Percentiles rank a stretch among this genome's conserved stretches.
Conservation (phyloP, 1,284 basidiomycete species). For the Apiotrichum siamense region DNA sequence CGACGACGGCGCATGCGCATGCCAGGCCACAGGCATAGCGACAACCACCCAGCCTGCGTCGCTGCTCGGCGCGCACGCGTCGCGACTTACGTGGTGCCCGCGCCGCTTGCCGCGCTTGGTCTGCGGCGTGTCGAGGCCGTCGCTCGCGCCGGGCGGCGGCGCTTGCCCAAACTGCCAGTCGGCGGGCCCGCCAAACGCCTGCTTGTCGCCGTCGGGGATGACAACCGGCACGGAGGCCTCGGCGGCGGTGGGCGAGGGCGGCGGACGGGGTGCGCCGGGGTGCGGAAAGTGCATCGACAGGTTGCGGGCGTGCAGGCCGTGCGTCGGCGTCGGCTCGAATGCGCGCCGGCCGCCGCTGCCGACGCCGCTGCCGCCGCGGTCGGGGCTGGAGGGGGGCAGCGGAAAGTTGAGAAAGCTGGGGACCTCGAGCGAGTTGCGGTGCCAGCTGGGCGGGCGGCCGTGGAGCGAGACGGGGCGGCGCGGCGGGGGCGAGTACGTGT, state of each 20-base stretch:
- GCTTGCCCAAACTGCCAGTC: conserved; percentile 31
- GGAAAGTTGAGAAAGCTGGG: not conserved
- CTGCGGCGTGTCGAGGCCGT: conserved; percentile 20
- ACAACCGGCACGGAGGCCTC: conserved; percentile 20
- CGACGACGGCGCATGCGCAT: too few species aligned
- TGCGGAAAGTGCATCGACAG: conserved; percentile 84
- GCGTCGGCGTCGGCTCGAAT: conserved; percentile 34
- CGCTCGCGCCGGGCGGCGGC: conserved; percentile 8
- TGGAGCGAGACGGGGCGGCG: not conserved
- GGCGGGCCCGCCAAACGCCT: conserved; percentile 26
- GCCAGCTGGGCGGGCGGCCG: conserved; percentile 7
- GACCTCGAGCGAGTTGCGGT: conserved; percentile 9
- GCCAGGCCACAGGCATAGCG: too few species aligned
- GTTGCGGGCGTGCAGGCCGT: conserved; percentile 74
- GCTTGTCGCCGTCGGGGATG: conserved; percentile 20
- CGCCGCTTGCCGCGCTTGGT: conserved; percentile 53
- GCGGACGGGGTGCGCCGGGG: conserved; percentile 53
- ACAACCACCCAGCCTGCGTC: too few species aligned
- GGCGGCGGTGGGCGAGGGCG: conserved; percentile 11
- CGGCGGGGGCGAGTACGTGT: not conserved
- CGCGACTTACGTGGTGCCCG: conserved; percentile 64
- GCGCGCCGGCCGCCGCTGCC: not conserved
- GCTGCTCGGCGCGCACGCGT: too few species aligned
- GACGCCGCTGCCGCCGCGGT: not conserved
- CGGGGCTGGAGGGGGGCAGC: not conserved